These are phyloP conservation scores for Leccinum subrobustum DNA, from an alignment of 1,284 basidiomycete genomes.

Conservation along the genomic window DNA sequence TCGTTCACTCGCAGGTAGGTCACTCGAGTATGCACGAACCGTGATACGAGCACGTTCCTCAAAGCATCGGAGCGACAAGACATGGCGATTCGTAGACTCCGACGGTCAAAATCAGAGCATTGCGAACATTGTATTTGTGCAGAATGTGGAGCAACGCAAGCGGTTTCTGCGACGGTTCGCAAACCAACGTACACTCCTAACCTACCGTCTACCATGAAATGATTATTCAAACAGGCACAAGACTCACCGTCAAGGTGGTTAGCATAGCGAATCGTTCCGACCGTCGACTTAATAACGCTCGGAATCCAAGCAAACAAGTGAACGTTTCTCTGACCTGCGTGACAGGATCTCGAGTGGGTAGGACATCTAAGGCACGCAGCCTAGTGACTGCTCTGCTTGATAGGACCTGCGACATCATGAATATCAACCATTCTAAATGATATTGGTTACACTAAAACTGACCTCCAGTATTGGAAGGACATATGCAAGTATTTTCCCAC, in stretches of 20 bases:
- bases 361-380: constrained; percentile 81
- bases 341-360: constrained; percentile 97
- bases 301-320: constrained; percentile 56
- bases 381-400: constrained; percentile 75
- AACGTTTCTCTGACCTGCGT: constrained; percentile 91
- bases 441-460: constrained; percentile 11
- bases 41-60: constrained; percentile 53
- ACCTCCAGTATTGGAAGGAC: constrained; percentile 91
- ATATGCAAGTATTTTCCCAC: constrained; percentile 96
- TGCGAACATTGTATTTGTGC: constrained; percentile 56
- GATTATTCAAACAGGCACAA: background rate
- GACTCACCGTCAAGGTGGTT: constrained; percentile 62
- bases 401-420: constrained; percentile 53
- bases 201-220: background rate
- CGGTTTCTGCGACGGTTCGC: constrained; percentile 81
- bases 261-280: constrained; percentile 86
- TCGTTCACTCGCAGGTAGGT: constrained; percentile 74
- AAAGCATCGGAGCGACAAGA: constrained; percentile 83
- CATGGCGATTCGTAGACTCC: constrained; percentile 84
- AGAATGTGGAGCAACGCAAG: constrained; percentile 88
- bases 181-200: constrained; percentile 88
- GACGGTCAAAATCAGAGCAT: constrained; percentile 93
- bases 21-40: constrained; percentile 82
- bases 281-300: constrained; percentile 47
- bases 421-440: constrained; percentile 3